Evolutionary conservation across 768 basidiomycete species (phyloP).

Genomic region (Agaricus blazei): DNA sequence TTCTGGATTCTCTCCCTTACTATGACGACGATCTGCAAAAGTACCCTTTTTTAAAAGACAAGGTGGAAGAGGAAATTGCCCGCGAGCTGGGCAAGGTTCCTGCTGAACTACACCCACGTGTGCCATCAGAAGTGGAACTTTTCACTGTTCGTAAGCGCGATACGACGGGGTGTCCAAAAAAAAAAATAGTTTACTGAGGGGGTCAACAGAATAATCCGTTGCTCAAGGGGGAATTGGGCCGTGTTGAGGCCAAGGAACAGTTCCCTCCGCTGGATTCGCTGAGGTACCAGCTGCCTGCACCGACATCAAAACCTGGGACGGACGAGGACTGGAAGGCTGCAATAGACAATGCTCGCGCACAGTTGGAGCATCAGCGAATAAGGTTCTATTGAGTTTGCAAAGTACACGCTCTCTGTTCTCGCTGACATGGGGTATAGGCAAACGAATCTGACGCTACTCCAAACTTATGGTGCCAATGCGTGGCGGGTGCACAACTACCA

Average conservation of each 20-base stretch:
- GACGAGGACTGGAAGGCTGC: slow-evolving; percentile 77
- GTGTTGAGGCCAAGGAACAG: slow-evolving; percentile 64
- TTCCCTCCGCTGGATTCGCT: slow-evolving; percentile 64
- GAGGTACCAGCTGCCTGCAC: slow-evolving; percentile 72
- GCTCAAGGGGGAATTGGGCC: slow-evolving; percentile 67
- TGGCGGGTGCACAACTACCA: slow-evolving; percentile 92
- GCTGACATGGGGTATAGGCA: slow-evolving; percentile 41
- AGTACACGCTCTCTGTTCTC: not conserved
- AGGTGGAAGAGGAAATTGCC: slow-evolving; percentile 73
- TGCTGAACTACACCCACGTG: slow-evolving; percentile 58
- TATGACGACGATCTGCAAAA: slow-evolving; percentile 90
- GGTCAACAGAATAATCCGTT: slow-evolving; percentile 56
- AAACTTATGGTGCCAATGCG: slow-evolving; percentile 85
- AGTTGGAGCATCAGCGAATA: slow-evolving; percentile 80
- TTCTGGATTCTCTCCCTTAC: slow-evolving; percentile 89
- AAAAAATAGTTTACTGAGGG: not conserved
- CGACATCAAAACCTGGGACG: slow-evolving; percentile 52
- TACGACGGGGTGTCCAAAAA: slow-evolving; percentile 1
- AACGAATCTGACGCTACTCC: slow-evolving; percentile 75
- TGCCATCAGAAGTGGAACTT: slow-evolving; percentile 60
- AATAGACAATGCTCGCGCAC: slow-evolving; percentile 71
- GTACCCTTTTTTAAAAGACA: slow-evolving; percentile 63
- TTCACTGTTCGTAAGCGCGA: slow-evolving; percentile 60
- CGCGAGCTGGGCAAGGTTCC: slow-evolving; percentile 58
- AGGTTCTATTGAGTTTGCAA: slow-evolving; percentile 41